phyloP scores from a whole-genome alignment of 768 basidiomycete genomes.

The Chalciporus pseudorubinellus region DNA sequence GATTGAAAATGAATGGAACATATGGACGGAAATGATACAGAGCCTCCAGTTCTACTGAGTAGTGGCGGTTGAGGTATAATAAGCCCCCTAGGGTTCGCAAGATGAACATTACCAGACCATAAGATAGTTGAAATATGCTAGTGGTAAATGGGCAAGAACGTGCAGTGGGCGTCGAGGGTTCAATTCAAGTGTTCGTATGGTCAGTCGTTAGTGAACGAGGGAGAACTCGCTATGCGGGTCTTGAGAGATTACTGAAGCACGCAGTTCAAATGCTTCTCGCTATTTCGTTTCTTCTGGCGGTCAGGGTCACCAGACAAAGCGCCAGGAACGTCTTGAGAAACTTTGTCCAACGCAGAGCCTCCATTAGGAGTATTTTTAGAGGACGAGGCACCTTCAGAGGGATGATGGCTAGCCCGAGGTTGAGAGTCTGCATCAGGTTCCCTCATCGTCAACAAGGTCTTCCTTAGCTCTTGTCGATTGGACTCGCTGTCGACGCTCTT shows the following conservation, averaged over 20 bases:
- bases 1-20: not conserved
- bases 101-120: conserved; percentile 16
- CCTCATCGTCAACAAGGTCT: conserved; percentile 34
- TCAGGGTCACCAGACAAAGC: conserved; percentile 13
- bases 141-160: not conserved
- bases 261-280: conserved; percentile 26
- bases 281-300: conserved; percentile 28
- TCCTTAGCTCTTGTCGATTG: conserved; percentile 37
- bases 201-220: not conserved
- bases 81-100: conserved; percentile 12
- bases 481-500: conserved; percentile 54
- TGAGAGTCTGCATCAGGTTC: conserved; percentile 29
- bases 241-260: conserved; percentile 22
- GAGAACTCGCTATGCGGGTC: not conserved
- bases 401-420: conserved; percentile 12
- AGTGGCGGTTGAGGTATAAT: not conserved
- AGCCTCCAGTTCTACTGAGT: not conserved
- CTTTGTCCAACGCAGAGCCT: conserved; percentile 4
- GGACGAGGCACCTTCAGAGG: conserved; percentile 20
- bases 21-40: not conserved
- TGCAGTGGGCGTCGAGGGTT: not conserved
- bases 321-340: conserved; percentile 10
- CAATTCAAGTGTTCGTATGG: not conserved
- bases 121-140: conserved; percentile 14
- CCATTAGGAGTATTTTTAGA: conserved; percentile 15